Evolutionary conservation across 2,329 filamentous ascomycete species (phyloP).

Genomic region (Xylariaceae sp.): DNA sequence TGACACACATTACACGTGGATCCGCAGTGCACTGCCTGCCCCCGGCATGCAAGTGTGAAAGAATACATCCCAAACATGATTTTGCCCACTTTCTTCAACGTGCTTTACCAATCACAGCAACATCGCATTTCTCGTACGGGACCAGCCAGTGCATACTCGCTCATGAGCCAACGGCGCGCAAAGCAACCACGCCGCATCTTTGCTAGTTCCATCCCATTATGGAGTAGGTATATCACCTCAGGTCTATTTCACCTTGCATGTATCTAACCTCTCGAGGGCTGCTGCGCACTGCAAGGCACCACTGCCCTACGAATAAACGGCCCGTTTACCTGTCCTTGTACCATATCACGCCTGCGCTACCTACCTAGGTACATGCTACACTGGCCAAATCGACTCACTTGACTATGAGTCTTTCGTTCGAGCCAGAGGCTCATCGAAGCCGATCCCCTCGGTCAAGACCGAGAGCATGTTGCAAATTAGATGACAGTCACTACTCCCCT

Average conservation of each 20-base stretch:
- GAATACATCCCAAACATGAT: neutral
- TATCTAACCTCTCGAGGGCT: neutral
- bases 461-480: neutral
- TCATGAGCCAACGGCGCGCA: too few relatives aligned
- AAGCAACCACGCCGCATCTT: too few relatives aligned
- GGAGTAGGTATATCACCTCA: neutral
- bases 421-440: conserved; percentile 8
- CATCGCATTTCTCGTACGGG: too few relatives aligned
- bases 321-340: conserved; percentile 18
- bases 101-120: too few relatives aligned
- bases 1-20: neutral
- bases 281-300: conserved; percentile 11
- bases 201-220: neutral
- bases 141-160: too few relatives aligned
- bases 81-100: too few relatives aligned
- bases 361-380: conserved; percentile 7
- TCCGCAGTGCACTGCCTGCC: neutral
- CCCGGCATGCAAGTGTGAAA: neutral
- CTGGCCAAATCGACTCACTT: conserved; percentile 8
- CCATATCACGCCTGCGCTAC: conserved; percentile 4
- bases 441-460: conserved; percentile 10
- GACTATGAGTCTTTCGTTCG: conserved; percentile 4
- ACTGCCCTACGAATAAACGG: conserved; percentile 10
- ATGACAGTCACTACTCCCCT: neutral
- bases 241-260: too few relatives aligned